phyloP scores from a whole-genome alignment of 768 basidiomycete species.

The Coprinopsis marcescibilis region DNA sequence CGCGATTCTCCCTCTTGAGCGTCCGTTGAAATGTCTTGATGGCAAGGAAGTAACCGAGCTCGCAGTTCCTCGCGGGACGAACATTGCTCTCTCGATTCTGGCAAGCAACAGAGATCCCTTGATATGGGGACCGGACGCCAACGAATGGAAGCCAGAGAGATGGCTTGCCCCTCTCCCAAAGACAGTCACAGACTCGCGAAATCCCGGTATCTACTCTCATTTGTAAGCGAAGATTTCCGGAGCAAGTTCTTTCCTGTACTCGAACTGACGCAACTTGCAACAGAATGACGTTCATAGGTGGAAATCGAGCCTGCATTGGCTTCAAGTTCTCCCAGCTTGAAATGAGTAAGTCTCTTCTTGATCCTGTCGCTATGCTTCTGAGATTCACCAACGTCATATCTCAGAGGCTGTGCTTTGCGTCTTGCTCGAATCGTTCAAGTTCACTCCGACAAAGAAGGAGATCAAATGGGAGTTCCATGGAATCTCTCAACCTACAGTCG shows the following conservation, averaged over 20 bases:
- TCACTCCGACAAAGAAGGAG: too few species aligned
- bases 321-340: too few species aligned
- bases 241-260: background rate
- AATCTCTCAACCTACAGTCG: too few species aligned
- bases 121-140: slow-evolving; percentile 44
- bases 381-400: too few species aligned
- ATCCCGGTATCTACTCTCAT: slow-evolving; percentile 40
- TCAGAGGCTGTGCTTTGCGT: too few species aligned
- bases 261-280: background rate
- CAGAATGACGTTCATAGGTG: slow-evolving; percentile 6
- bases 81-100: slow-evolving; percentile 22
- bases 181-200: slow-evolving; percentile 24
- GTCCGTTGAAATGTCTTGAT: too few species aligned
- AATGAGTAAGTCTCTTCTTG: too few species aligned
- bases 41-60: slow-evolving; percentile 24
- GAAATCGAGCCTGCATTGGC: too few species aligned
- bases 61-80: slow-evolving; percentile 31
- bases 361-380: too few species aligned
- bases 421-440: too few species aligned
- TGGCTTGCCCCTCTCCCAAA: slow-evolving; percentile 32
- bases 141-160: slow-evolving; percentile 44
- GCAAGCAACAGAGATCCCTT: slow-evolving; percentile 33
- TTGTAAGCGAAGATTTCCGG: slow-evolving; percentile 18
- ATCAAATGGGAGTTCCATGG: too few species aligned
- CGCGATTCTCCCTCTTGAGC: too few species aligned